phyloP scores from a whole-genome alignment of 192 early-diverging fungal species.

The Dimargaris xerosporica region DNA sequence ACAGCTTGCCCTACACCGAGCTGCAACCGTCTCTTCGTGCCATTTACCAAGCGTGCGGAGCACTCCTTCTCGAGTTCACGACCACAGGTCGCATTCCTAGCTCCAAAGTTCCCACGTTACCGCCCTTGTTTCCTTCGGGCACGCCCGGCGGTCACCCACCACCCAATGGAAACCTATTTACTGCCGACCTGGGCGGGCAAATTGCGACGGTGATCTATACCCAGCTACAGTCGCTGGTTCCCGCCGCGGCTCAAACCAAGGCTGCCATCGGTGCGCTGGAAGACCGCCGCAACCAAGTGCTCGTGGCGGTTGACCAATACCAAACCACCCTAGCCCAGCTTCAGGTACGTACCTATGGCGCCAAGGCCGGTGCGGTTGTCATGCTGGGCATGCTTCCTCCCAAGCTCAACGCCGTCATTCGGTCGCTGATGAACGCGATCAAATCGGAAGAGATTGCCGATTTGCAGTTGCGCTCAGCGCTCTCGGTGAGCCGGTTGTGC shows the following conservation, averaged over 20 bases:
- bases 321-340: constrained; percentile 49
- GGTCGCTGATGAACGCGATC: constrained; percentile 73
- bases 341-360: constrained; percentile 39
- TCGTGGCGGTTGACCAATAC: constrained; percentile 44
- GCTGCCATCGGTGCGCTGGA: constrained; percentile 16
- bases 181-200: constrained; percentile 35
- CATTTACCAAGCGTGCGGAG: background rate
- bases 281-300: constrained; percentile 46
- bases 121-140: background rate
- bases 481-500: constrained; percentile 30
- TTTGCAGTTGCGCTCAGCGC: constrained; percentile 38
- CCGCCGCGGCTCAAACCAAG: background rate
- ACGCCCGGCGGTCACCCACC: background rate
- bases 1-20: background rate
- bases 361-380: constrained; percentile 66
- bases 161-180: constrained; percentile 24
- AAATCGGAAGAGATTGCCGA: constrained; percentile 41
- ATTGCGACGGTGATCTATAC: constrained; percentile 24
- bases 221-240: background rate
- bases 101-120: background rate
- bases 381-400: constrained; percentile 57
- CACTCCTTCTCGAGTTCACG: background rate
- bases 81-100: background rate
- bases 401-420: constrained; percentile 72
- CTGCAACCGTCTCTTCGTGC: background rate